These are phyloP conservation scores for Oryza nivara DNA, from an alignment of 176 grass and related monocot species.

Conservation along the genomic window DNA sequence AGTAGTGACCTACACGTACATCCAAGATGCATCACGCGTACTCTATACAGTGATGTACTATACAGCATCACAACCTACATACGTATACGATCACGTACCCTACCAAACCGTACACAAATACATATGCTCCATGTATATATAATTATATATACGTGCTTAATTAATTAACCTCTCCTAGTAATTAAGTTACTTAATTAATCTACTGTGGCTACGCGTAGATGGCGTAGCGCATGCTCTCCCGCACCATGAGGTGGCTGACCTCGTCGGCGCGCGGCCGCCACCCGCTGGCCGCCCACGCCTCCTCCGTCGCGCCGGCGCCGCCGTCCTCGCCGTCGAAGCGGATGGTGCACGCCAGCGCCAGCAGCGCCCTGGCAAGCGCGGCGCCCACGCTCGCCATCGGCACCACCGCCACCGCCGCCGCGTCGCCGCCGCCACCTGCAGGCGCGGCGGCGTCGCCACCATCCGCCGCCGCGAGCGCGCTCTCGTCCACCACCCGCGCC, in stretches of 20 bases:
- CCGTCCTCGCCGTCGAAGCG: conserved; percentile 52
- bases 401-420: neutral
- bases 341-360: conserved; percentile 53
- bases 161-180: neutral
- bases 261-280: conserved; percentile 63
- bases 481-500: conserved; percentile 60
- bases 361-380: conserved; percentile 50
- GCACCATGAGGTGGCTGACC: conserved; percentile 73
- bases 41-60: conserved; percentile 24
- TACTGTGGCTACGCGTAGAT: conserved; percentile 56
- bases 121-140: neutral
- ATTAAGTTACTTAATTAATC: too few species aligned
- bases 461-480: conserved; percentile 37
- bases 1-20: neutral
- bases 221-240: conserved; percentile 78
- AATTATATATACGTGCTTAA: neutral
- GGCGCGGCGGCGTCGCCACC: neutral
- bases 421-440: neutral
- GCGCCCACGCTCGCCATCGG: conserved; percentile 23
- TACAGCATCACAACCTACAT: neutral
- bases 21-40: neutral
- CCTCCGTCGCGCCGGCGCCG: conserved; percentile 38
- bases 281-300: conserved; percentile 49
- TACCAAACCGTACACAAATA: neutral
- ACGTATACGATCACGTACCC: neutral